A percentile compares a stretch with the other conserved stretches of the same genome.
phyloP scores from a whole-genome alignment of 2,329 filamentous ascomycete genomes.

The Microcyclospora tardicrescens region DNA sequence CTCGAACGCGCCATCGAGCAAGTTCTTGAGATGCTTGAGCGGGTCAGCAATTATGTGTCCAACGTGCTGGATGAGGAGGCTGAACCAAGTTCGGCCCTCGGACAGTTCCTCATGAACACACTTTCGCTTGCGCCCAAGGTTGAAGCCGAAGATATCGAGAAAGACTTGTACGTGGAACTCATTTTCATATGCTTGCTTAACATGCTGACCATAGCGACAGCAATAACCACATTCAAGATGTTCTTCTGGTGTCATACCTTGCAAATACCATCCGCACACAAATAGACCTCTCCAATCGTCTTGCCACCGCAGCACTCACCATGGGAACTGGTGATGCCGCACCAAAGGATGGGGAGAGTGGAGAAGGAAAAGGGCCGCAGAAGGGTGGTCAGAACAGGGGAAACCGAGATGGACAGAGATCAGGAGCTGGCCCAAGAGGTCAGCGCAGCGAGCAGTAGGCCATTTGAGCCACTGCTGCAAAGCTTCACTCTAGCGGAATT shows the following conservation, averaged over 20 bases:
- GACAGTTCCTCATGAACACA: constrained; percentile 89
- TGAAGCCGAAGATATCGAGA: constrained; percentile 76
- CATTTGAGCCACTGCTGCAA: no score
- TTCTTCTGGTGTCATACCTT: constrained; percentile 93
- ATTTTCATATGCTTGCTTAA: not conserved
- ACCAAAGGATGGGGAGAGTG: not conserved
- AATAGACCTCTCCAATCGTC: constrained; percentile 91
- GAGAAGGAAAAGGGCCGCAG: constrained; percentile 6
- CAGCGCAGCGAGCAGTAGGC: constrained; percentile 18
- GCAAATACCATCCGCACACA: constrained; percentile 98
- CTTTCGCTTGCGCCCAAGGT: constrained; percentile 92
- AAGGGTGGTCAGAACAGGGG: constrained; percentile 4
- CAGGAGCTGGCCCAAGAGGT: constrained; percentile 18
- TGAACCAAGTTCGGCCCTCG: constrained; percentile 77
- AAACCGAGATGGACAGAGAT: constrained; percentile 6
- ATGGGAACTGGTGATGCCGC: constrained; percentile 26
- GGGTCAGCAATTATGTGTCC: constrained; percentile 82
- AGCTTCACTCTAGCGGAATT: no score
- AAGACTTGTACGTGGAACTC: constrained; percentile 58
- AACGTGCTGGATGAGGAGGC: constrained; percentile 89
- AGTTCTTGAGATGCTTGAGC: constrained; percentile 78
- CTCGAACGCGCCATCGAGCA: constrained; percentile 77
- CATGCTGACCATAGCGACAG: constrained; percentile 28
- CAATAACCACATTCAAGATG: constrained; percentile 99
- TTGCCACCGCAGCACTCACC: constrained; percentile 53